Evolutionary conservation across 1,139 yeast species (phyloP), one percentile per base, ranked within the genome.

Genomic region (Lodderomyces orthopsilosis): DNA sequence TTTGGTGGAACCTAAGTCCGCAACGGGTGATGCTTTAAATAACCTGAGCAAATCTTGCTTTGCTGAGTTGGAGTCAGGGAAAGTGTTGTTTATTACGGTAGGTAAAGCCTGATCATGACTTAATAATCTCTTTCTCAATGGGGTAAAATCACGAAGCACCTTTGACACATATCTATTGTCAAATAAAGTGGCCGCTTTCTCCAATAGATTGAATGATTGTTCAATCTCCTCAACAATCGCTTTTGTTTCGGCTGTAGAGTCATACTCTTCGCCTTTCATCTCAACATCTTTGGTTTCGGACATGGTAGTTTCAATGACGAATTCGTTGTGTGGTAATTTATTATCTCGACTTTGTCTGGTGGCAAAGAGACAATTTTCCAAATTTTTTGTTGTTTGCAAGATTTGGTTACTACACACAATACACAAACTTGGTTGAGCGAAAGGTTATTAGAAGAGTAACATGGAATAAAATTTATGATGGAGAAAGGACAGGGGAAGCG

Each of bases 111-210:
- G 75, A 19, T 61, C 56, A 34, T 62, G 53, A 14, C 73, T 72
- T 41, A 72, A 75, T 48, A 90, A 66, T 38, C 77, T 74, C 47
- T 83, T 77, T 66, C 98, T 81, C 50, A 91, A 70, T 3, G 81
- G 72, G 6, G 94, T 88, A 53, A 91, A 72, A 47, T 89, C 95
- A 53, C 96, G 83, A 52, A 93, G 76, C 14, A 89, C 93, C 59
- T 86, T 86, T 63, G 94, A 77, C 41, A 93, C 81, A 64, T 85
- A 88, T 52, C 97, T 81, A 52, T 95, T 88, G 64, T 93, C 98
- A 58, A 83, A 82, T 46, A 82, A 81, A 42, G 80, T 65, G 5
- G 89, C 87, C 1, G 96, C 89, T 61, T 85, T 85, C 47, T 75
- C 75, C 50, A 86, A 72, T 47, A 81, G 73, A 23, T 68, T 69